These are phyloP conservation scores for Entomortierella chlamydospora DNA, from an alignment of 192 early-diverging fungal genomes.

Conservation along the genomic window DNA sequence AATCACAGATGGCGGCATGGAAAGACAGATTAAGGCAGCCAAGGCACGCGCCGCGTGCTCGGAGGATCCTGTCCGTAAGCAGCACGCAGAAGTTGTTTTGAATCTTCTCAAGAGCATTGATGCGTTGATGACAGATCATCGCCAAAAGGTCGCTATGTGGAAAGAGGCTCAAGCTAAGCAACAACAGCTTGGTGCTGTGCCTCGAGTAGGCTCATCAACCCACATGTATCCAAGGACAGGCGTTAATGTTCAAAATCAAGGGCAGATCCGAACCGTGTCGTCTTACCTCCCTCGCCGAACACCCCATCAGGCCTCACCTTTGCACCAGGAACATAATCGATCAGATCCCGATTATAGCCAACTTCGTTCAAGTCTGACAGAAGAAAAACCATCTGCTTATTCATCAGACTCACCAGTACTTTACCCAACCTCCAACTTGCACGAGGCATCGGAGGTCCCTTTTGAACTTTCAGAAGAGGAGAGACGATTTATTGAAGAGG, in stretches of 20 bases:
- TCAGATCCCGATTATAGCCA: constrained; percentile 26
- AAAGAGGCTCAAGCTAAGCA: constrained; percentile 9
- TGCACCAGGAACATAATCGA: constrained; percentile 22
- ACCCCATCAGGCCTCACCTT: constrained; percentile 29
- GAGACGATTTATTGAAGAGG: constrained; percentile 50
- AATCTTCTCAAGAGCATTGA: constrained; percentile 43
- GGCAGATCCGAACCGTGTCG: constrained; percentile 48
- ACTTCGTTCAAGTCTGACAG: constrained; percentile 18
- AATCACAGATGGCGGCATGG: constrained; percentile 32
- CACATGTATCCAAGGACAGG: constrained; percentile 18
- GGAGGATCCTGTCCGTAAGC: constrained; percentile 33
- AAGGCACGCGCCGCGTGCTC: constrained; percentile 42
- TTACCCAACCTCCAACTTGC: constrained; percentile 34
- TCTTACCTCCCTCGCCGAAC: constrained; percentile 40
- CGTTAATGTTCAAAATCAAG: constrained; percentile 36
- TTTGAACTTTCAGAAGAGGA: constrained; percentile 54
- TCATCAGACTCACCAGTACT: constrained; percentile 24
- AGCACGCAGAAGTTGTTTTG: constrained; percentile 43
- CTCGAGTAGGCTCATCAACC: neutral
- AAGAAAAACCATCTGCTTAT: neutral
- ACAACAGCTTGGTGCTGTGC: neutral
- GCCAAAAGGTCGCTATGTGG: constrained; percentile 29
- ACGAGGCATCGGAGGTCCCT: constrained; percentile 10
- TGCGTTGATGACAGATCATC: constrained; percentile 27
- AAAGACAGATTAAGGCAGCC: constrained; percentile 37